These are phyloP conservation scores for Candida arabinofermentans DNA, from an alignment of 805 yeast genomes.

Conservation along the genomic window DNA sequence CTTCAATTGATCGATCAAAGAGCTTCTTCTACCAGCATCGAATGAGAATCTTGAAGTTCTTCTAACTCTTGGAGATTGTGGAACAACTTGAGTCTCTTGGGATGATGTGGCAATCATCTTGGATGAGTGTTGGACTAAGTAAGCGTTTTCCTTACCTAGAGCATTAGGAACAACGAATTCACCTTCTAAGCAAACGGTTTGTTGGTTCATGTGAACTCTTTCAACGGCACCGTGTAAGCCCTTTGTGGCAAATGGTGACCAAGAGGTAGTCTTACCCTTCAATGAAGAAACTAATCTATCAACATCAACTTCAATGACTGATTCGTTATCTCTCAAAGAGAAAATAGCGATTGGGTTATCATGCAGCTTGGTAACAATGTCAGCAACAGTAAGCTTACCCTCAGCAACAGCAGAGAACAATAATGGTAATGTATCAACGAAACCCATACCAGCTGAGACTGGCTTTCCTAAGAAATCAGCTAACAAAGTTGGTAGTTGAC, in stretches of 20 bases:
- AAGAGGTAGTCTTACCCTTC: constrained; percentile 34
- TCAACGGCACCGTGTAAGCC: constrained; percentile 78
- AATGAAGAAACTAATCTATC: constrained; percentile 57
- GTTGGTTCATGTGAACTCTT: constrained; percentile 74
- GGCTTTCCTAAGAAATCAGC: constrained; percentile 62
- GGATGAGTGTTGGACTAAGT: constrained; percentile 42
- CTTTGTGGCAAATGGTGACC: constrained; percentile 54
- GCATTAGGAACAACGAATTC: constrained; percentile 57
- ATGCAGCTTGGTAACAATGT: constrained; percentile 69
- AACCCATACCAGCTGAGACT: constrained; percentile 69
- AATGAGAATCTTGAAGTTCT: constrained; percentile 49
- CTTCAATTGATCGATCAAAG: constrained; percentile 26
- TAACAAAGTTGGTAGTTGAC: constrained; percentile 68
- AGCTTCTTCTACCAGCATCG: constrained; percentile 35
- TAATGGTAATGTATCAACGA: constrained; percentile 77
- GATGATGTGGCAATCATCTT: constrained; percentile 30
- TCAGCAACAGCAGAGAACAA: constrained; percentile 75
- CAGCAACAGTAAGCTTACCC: constrained; percentile 66
- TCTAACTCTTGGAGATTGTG: constrained; percentile 33
- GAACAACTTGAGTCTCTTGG: constrained; percentile 27
- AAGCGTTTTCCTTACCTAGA: constrained; percentile 54
- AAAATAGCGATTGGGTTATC: constrained; percentile 80
- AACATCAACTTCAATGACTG: constrained; percentile 76
- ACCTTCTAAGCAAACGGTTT: constrained; percentile 84
- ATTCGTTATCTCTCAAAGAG: constrained; percentile 75